Evolutionary conservation across 495 filamentous ascomycete genomes (phyloP).

Genomic region (Aspergillus conjunctus): DNA sequence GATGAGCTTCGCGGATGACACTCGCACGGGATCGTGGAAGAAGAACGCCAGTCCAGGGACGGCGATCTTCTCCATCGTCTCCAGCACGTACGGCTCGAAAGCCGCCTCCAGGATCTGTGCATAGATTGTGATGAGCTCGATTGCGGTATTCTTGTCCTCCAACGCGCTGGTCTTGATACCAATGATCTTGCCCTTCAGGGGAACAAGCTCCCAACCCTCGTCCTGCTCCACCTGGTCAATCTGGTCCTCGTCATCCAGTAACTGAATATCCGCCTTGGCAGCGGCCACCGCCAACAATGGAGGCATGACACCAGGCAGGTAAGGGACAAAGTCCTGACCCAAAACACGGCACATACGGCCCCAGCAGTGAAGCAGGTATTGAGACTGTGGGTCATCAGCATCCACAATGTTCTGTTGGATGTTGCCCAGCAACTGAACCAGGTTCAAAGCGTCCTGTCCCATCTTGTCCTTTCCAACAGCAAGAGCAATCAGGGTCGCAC

Average conservation of each 20-base stretch:
- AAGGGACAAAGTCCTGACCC: conserved; percentile 86
- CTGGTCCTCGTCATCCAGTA: conserved; percentile 94
- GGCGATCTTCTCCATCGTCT: conserved; percentile 96
- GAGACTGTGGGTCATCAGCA: conserved; percentile 92
- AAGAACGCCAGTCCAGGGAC: conserved; percentile 95
- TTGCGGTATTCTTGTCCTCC: conserved; percentile 98
- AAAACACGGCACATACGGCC: conserved; percentile 97
- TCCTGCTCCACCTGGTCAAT: conserved; percentile 90
- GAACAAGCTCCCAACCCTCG: conserved; percentile 97
- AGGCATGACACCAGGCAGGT: conserved; percentile 89
- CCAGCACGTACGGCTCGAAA: conserved; percentile 87
- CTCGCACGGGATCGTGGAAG: conserved; percentile 97
- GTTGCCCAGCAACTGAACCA: conserved; percentile 82
- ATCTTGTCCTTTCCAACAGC: conserved; percentile 94
- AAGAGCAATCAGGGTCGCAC: conserved; percentile 92
- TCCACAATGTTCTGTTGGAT: conserved; percentile 90
- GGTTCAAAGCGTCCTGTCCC: conserved; percentile 77
- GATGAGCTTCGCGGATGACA: conserved; percentile 91
- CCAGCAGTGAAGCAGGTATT: conserved; percentile 99
- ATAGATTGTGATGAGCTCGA: conserved; percentile 95
- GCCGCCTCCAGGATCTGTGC: conserved; percentile 88
- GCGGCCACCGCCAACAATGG: conserved; percentile 87
- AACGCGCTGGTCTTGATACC: conserved; percentile 96
- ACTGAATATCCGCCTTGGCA: conserved; percentile 96
- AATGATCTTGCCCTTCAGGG: conserved; percentile 94